phyloP scores from a whole-genome alignment of 1,284 basidiomycete genomes.

The Ceratobasidium papillatum region DNA sequence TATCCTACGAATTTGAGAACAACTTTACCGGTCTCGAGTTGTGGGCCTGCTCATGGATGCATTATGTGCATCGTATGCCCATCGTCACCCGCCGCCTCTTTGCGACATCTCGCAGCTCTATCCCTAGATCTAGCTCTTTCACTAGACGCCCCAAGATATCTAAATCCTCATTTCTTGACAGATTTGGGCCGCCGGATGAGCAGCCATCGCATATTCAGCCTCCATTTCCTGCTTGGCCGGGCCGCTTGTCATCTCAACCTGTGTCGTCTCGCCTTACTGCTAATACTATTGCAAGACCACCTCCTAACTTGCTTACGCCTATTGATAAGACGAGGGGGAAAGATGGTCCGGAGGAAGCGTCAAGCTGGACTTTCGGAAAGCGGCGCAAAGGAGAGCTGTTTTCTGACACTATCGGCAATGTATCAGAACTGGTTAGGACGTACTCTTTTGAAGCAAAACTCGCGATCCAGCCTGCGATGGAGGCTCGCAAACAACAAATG shows the following conservation, averaged over 20 bases:
- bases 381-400: slow-evolving; percentile 15
- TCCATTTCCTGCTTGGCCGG: slow-evolving; percentile 35
- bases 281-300: neutral
- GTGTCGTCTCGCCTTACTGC: neutral
- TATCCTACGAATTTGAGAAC: neutral
- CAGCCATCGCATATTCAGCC: slow-evolving; percentile 4
- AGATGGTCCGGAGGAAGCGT: neutral
- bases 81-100: slow-evolving; percentile 22
- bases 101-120: slow-evolving; percentile 9
- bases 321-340: neutral
- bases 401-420: slow-evolving; percentile 27
- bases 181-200: slow-evolving; percentile 11
- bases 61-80: slow-evolving; percentile 35
- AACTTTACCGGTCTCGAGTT: slow-evolving; percentile 23
- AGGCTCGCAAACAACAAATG: slow-evolving; percentile 1
- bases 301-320: slow-evolving; percentile 14
- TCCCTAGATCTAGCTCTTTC: neutral
- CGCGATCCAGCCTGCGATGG: slow-evolving; percentile 27
- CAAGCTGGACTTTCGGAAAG: neutral
- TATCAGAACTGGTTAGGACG: slow-evolving; percentile 24
- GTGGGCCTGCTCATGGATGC: slow-evolving; percentile 30
- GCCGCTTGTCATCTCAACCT: neutral
- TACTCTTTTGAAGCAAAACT: slow-evolving; percentile 27
- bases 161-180: slow-evolving; percentile 25
- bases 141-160: neutral